Conservation (phyloP, 345 rosid genomes). For the Arabis alpina region DNA sequence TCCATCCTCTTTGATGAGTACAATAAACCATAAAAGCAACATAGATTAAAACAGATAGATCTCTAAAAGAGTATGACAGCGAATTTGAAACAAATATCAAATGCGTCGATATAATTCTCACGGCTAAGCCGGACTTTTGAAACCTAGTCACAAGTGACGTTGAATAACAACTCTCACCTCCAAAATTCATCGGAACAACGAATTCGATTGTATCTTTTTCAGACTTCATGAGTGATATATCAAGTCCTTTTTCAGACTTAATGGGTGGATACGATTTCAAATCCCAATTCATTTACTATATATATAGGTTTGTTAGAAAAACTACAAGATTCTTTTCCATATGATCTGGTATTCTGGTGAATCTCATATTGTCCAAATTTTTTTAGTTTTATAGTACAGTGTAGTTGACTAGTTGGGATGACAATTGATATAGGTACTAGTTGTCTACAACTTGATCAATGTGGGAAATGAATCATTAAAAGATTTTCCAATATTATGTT, state of each 20-base stretch:
- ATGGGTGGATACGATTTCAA: not conserved
- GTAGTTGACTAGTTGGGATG: slow-evolving; percentile 4
- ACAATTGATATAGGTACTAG: not conserved
- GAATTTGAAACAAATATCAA: no score
- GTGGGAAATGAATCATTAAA: slow-evolving; percentile 33
- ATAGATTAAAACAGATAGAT: no score
- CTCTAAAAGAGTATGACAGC: no score
- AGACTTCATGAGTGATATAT: not conserved
- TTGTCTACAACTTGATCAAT: slow-evolving; percentile 22
- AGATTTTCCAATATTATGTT: slow-evolving; percentile 14
- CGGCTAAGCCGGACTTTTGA: no score
- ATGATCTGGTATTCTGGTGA: not conserved
- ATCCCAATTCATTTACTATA: not conserved
- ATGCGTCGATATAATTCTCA: no score
- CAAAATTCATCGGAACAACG: no score
- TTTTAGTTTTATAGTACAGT: not conserved
- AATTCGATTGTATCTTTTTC: no score
- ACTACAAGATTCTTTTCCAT: not conserved
- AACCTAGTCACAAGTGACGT: no score
- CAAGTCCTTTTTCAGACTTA: no score
- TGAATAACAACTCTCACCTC: no score
- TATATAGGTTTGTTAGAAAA: not conserved
- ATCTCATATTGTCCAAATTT: not conserved
- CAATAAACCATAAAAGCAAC: no score
- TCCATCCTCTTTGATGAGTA: no score